Conservation (phyloP, 2,329 filamentous ascomycete genomes). For the Onygenales sp. region DNA sequence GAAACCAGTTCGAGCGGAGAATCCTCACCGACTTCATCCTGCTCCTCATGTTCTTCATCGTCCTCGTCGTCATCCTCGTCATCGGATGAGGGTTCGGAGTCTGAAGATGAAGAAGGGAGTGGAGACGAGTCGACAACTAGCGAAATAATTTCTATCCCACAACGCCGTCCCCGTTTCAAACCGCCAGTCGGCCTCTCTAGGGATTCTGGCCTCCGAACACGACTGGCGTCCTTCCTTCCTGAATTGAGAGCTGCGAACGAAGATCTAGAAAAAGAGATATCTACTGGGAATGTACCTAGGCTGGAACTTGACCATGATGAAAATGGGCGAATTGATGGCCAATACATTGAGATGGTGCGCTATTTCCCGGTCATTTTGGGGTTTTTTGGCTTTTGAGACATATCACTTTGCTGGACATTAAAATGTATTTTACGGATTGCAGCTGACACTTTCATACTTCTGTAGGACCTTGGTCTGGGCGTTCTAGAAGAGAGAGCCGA, state of each 20-base stretch:
- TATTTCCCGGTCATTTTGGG: background rate
- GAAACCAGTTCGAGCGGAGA: conserved; percentile 10
- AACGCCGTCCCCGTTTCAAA: conserved; percentile 22
- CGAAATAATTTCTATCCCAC: conserved; percentile 16
- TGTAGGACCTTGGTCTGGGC: conserved; percentile 34
- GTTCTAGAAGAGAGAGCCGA: conserved; percentile 33
- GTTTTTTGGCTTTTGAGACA: background rate
- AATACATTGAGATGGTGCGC: conserved; percentile 15
- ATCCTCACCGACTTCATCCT: conserved; percentile 5
- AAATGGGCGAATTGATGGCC: conserved; percentile 2
- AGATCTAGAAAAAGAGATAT: conserved; percentile 29
- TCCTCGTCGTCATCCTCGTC: conserved; percentile 15
- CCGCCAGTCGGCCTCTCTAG: conserved; percentile 23
- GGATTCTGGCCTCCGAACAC: conserved; percentile 23
- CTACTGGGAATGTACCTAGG: conserved; percentile 16
- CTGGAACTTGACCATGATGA: conserved; percentile 6
- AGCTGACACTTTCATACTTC: conserved; percentile 3
- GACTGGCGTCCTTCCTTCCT: conserved; percentile 33
- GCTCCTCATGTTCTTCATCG: conserved; percentile 9
- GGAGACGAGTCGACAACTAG: background rate
- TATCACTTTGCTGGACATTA: background rate
- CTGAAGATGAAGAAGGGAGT: conserved; percentile 6
- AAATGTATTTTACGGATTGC: background rate
- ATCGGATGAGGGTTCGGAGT: conserved; percentile 16
- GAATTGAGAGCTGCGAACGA: conserved; percentile 35